A percentile compares a stretch with the other conserved stretches of the same genome.
These are phyloP conservation scores for Neurospora tetraspora DNA, from an alignment of 495 filamentous ascomycete genomes.

Conservation along the genomic window DNA sequence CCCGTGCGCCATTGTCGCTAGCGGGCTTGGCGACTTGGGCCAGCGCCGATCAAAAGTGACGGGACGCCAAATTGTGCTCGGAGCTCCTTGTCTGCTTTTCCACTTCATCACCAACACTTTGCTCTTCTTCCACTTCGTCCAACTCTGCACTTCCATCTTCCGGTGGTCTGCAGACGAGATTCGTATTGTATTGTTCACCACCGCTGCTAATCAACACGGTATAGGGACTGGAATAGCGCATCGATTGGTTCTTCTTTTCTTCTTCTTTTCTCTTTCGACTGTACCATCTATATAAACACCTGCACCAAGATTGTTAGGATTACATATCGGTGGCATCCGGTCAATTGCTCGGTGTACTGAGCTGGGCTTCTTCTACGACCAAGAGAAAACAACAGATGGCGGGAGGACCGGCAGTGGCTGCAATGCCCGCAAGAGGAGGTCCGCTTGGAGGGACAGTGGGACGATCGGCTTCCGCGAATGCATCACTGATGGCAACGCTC, in stretches of 20 bases:
- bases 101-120: background rate
- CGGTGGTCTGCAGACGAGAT: background rate
- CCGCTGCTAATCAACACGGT: background rate
- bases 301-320: background rate
- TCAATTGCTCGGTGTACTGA: background rate
- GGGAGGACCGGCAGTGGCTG: slow-evolving; percentile 6
- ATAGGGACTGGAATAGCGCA: background rate
- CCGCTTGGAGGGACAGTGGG: background rate
- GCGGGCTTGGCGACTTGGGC: background rate
- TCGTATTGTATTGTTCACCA: background rate
- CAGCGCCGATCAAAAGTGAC: background rate
- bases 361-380: background rate
- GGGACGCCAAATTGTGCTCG: background rate
- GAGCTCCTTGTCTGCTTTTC: background rate
- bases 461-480: background rate
- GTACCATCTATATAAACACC: background rate
- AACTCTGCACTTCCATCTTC: background rate
- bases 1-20: background rate
- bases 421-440: slow-evolving; percentile 5
- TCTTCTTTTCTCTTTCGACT: background rate
- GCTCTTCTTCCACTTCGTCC: background rate
- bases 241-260: background rate
- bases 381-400: slow-evolving; percentile 9
- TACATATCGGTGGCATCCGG: background rate
- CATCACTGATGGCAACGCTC: slow-evolving; percentile 12